Conservation (phyloP, 164 flowering plant species). For the Stephania yunnanensis region DNA sequence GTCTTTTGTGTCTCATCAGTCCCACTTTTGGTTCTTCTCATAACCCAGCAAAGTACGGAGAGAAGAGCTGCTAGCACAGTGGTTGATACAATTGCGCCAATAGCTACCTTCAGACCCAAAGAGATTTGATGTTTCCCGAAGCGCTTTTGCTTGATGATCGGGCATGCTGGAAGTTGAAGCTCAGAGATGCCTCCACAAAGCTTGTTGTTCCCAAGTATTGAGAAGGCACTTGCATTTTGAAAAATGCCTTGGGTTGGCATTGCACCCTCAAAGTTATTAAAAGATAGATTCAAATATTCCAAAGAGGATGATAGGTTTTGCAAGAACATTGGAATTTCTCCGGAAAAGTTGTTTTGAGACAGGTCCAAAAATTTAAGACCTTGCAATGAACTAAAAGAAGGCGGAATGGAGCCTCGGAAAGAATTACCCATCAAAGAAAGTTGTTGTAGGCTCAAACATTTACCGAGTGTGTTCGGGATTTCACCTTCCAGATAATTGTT, state of each 20-base stretch:
- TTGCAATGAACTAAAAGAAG: conserved; percentile 3
- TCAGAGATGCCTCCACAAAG: conserved; percentile 13
- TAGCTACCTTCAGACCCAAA: too few relatives aligned
- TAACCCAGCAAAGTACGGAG: too few relatives aligned
- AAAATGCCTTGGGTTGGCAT: conserved; percentile 1
- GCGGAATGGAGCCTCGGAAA: neutral
- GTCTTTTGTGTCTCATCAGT: neutral
- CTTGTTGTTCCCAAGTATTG: conserved; percentile 2
- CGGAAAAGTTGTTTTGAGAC: conserved; percentile 1
- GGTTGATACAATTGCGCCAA: too few relatives aligned
- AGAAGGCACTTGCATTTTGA: conserved; percentile 8
- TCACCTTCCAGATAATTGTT: neutral
- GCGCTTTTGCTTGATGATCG: neutral
- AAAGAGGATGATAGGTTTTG: neutral
- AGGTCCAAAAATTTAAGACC: conserved; percentile 1
- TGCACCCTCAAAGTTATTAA: too few relatives aligned
- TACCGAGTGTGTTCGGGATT: neutral
- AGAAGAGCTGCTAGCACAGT: too few relatives aligned
- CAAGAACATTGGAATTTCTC: conserved; percentile 4
- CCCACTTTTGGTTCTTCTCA: neutral
- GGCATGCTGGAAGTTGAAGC: neutral
- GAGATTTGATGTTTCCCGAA: neutral
- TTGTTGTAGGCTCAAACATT: neutral
- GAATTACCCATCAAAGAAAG: neutral
- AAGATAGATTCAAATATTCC: conserved; percentile 1